A percentile compares a stretch with the other conserved stretches of the same genome.
phyloP scores from a whole-genome alignment of 2,329 filamentous ascomycete species.

The Sordariomycetes sp. region DNA sequence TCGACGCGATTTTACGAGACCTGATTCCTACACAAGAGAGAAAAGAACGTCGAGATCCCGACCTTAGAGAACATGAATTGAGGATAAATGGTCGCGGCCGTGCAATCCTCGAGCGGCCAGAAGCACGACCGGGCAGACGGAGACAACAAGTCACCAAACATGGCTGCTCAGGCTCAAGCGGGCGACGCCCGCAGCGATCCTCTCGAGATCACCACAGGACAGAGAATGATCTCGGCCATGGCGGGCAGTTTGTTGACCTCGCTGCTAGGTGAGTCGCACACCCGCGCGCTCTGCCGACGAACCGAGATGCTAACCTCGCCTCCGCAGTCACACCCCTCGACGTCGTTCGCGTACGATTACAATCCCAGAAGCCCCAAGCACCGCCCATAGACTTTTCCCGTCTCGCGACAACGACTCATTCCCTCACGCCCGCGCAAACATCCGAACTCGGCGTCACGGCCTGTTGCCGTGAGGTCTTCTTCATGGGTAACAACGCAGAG shows the following conservation, averaged over 20 bases:
- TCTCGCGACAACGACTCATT: slow-evolving; percentile 45
- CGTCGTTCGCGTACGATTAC: slow-evolving; percentile 88
- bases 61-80: slow-evolving; percentile 1
- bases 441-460: slow-evolving; percentile 82
- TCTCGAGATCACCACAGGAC: slow-evolving; percentile 65
- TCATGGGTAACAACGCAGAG: slow-evolving; percentile 76
- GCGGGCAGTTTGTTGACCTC: slow-evolving; percentile 86
- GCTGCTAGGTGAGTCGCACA: slow-evolving; percentile 58
- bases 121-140: slow-evolving; percentile 1
- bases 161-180: slow-evolving; percentile 3
- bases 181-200: slow-evolving; percentile 22
- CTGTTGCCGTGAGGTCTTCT: slow-evolving; percentile 96
- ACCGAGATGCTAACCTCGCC: not conserved
- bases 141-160: no score
- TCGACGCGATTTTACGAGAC: no score
- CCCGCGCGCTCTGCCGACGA: not conserved
- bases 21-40: not conserved
- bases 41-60: not conserved
- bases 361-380: slow-evolving; percentile 57
- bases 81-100: not conserved
- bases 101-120: not conserved
- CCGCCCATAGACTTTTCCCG: slow-evolving; percentile 43
- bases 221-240: slow-evolving; percentile 94
- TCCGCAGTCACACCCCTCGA: slow-evolving; percentile 81
- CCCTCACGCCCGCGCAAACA: slow-evolving; percentile 60